Percentiles rank a stretch among this genome's conserved stretches.
Evolutionary conservation across 1,284 basidiomycete genomes (phyloP).

Genomic region (Ustilago sp.): DNA sequence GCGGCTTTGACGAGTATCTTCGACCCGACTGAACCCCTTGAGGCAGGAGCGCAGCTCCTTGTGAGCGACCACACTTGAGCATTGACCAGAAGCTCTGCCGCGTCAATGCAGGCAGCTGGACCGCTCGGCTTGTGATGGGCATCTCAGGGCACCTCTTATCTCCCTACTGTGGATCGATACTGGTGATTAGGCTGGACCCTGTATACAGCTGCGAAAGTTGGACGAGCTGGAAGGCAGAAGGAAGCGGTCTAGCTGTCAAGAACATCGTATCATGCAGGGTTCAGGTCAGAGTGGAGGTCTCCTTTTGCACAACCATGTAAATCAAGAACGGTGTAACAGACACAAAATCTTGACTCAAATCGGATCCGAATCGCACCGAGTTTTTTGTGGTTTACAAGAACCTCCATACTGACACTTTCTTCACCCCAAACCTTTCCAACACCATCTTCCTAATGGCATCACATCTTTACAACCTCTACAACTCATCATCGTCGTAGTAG

Average conservation of each 20-base stretch:
- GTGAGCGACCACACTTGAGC: neutral
- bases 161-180: neutral
- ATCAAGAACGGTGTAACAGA: neutral
- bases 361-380: constrained; percentile 33
- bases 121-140: neutral
- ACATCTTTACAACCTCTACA: neutral
- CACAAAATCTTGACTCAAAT: neutral
- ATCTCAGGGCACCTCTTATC: neutral
- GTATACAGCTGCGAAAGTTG: neutral
- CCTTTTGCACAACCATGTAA: neutral
- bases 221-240: neutral
- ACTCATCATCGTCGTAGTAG: neutral
- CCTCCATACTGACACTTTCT: neutral
- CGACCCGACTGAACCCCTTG: neutral
- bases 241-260: neutral
- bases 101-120: neutral
- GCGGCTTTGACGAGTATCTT: neutral
- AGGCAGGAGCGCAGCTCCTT: neutral
- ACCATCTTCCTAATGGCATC: neutral
- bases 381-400: constrained; percentile 32
- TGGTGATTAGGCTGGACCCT: neutral
- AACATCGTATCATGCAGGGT: neutral
- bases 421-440: neutral
- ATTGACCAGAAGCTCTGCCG: neutral
- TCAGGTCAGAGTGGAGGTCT: constrained; percentile 4